A percentile compares a stretch with the other conserved stretches of the same genome.
phyloP scores from a whole-genome alignment of 2,329 filamentous ascomycete genomes.

The Calonectria henricotiae region DNA sequence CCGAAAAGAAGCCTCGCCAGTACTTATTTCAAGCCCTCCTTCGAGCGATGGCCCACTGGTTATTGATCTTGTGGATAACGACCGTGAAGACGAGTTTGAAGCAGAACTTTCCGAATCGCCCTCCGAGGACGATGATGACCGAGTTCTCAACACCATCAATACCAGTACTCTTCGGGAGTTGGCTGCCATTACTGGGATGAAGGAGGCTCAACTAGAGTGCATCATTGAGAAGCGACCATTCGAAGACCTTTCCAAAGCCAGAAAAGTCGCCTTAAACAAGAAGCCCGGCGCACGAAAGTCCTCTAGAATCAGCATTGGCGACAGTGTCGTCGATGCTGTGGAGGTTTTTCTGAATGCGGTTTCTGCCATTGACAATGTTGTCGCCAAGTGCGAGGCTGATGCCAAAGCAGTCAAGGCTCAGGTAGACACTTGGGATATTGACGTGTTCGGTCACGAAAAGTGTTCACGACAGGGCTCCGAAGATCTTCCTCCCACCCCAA shows the following conservation, averaged over 20 bases:
- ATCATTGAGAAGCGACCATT: constrained; percentile 86
- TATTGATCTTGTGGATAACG: constrained; percentile 60
- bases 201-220: constrained; percentile 77
- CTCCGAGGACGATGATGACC: constrained; percentile 56
- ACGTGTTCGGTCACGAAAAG: constrained; percentile 63
- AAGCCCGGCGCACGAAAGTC: constrained; percentile 65
- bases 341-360: constrained; percentile 86
- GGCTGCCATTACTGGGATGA: constrained; percentile 84
- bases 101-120: constrained; percentile 56
- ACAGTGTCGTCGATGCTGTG: constrained; percentile 68
- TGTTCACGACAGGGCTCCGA: constrained; percentile 53
- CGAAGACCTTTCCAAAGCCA: constrained; percentile 75
- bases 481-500: constrained; percentile 63
- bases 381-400: constrained; percentile 81
- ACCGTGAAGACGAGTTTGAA: constrained; percentile 62
- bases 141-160: constrained; percentile 87
- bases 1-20: constrained; percentile 52
- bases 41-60: constrained; percentile 58
- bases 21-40: constrained; percentile 44
- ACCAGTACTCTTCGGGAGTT: constrained; percentile 82
- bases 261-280: constrained; percentile 73
- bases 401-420: constrained; percentile 71
- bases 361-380: constrained; percentile 86
- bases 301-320: constrained; percentile 67
- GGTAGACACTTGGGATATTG: constrained; percentile 67